Base-by-base conservation (phyloP, 306 rosid species). In the Rosa multiflora region DNA sequence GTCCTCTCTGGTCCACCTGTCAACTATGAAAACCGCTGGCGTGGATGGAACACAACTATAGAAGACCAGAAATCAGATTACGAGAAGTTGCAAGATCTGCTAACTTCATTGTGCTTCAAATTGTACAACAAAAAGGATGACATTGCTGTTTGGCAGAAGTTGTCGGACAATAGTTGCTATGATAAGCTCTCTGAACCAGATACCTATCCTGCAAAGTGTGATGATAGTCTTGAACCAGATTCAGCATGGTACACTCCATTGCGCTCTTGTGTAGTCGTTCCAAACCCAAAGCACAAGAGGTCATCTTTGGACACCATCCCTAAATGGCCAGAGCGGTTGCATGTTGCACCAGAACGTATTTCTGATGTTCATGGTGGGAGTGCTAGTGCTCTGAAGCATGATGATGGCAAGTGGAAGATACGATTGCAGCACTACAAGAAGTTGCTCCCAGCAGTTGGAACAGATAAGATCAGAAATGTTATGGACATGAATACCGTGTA, bases 241-340 rank as follows among this genome's bases (percentile, higher is more conserved):
- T 76, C 99, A 37, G 99, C 89, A 17, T 96, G 99, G 99, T 96
- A 96, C 88, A 91, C 94, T 78, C 99, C 99, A 7, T 90, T 96
- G 37, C 96, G 99, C 67, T 59, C 92, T 40, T 96, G 99, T 74
- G 85, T 89, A 0, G 94, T 90, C 20, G 89, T 89, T 83, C 99
- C 99, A 17, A 70, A 85, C 52, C 89, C 90, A 11, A 93, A 89
- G 85, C 80, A 72, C 23, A 88, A 83, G 88, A 93, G 83, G 78
- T 85, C 93, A 6, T 85, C 78, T 18, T 84, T 96, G 76, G 80
- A 80, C 10, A 69, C 87, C 75, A 13, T 93, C 73, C 67, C 91
- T 20, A 91, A 89, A 86, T 96, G 99, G 99, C 99, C 99, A 10
- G 84, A 87, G 72, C 72, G 99, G 52, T 78, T 96, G 83, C 86